These are phyloP conservation scores for Aotearoamyces nothofagi DNA, from an alignment of 2,329 filamentous ascomycete genomes.

Conservation along the genomic window DNA sequence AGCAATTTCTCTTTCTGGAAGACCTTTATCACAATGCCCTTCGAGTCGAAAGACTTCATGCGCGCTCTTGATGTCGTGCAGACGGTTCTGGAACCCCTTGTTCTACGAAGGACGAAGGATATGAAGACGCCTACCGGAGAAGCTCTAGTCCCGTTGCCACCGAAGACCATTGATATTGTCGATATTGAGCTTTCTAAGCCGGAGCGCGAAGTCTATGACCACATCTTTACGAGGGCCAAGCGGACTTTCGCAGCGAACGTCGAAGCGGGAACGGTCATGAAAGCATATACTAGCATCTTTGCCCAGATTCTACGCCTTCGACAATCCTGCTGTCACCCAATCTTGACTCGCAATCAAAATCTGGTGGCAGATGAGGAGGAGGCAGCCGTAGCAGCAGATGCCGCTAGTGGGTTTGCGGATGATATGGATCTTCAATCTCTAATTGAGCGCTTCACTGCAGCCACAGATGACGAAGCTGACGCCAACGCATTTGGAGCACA, in stretches of 20 bases:
- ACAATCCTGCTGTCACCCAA: slow-evolving; percentile 87
- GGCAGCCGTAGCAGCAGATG: slow-evolving; percentile 62
- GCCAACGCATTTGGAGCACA: slow-evolving; percentile 69
- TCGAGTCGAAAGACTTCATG: slow-evolving; percentile 89
- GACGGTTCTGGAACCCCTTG: slow-evolving; percentile 89
- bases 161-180: slow-evolving; percentile 71
- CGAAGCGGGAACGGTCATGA: slow-evolving; percentile 83
- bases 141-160: slow-evolving; percentile 67
- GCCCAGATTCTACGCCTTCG: slow-evolving; percentile 87
- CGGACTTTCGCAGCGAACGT: slow-evolving; percentile 74
- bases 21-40: slow-evolving; percentile 94
- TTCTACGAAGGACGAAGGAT: slow-evolving; percentile 87
- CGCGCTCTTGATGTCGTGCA: slow-evolving; percentile 92
- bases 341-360: slow-evolving; percentile 72
- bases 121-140: slow-evolving; percentile 90
- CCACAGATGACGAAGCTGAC: slow-evolving; percentile 43
- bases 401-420: slow-evolving; percentile 68
- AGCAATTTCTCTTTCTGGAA: slow-evolving; percentile 99
- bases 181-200: slow-evolving; percentile 71
- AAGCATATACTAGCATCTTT: slow-evolving; percentile 93
- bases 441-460: slow-evolving; percentile 68
- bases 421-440: slow-evolving; percentile 90
- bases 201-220: slow-evolving; percentile 84
- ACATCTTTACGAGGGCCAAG: slow-evolving; percentile 74
- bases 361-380: slow-evolving; percentile 81